phyloP scores from a whole-genome alignment of 1,284 basidiomycete species.

The Mycosarcoma maydis region DNA sequence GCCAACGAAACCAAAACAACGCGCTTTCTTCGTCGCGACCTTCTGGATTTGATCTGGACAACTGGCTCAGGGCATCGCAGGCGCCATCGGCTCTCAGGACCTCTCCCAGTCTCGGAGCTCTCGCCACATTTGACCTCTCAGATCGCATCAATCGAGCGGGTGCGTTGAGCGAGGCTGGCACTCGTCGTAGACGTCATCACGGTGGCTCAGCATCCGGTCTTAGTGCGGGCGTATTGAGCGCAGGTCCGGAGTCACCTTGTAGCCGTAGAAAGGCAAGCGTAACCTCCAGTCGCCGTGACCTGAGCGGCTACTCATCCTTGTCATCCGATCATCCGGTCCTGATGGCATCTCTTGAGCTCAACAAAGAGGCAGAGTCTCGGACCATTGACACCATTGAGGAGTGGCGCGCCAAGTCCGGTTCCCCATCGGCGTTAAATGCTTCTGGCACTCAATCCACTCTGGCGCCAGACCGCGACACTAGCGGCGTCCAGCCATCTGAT shows the following conservation, averaged over 20 bases:
- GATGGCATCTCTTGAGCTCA: constrained; percentile 35
- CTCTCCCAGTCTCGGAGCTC: constrained; percentile 38
- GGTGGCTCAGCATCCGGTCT: constrained; percentile 38
- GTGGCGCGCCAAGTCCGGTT: constrained; percentile 34
- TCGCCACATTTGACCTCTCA: constrained; percentile 20
- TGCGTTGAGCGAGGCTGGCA: constrained; percentile 47
- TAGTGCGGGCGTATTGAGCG: constrained; percentile 45
- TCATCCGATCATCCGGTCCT: constrained; percentile 32
- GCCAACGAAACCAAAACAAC: constrained; percentile 20
- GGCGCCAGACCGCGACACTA: background rate
- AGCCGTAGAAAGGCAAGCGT: constrained; percentile 33
- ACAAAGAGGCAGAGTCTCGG: constrained; percentile 31
- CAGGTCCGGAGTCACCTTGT: constrained; percentile 35
- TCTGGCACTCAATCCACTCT: background rate
- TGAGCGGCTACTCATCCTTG: constrained; percentile 19
- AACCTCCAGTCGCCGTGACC: constrained; percentile 12
- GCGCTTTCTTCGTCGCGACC: constrained; percentile 23
- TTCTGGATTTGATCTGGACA: constrained; percentile 33
- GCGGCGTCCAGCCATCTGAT: constrained; percentile 4
- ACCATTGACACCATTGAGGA: constrained; percentile 46
- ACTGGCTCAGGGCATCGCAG: constrained; percentile 34
- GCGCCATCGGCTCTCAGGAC: constrained; percentile 11
- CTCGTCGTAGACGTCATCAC: constrained; percentile 17
- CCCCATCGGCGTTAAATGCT: background rate
- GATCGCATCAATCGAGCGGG: constrained; percentile 15